Conservation (phyloP, 2,329 filamentous ascomycete species). For the Fusarium agapanthi region DNA sequence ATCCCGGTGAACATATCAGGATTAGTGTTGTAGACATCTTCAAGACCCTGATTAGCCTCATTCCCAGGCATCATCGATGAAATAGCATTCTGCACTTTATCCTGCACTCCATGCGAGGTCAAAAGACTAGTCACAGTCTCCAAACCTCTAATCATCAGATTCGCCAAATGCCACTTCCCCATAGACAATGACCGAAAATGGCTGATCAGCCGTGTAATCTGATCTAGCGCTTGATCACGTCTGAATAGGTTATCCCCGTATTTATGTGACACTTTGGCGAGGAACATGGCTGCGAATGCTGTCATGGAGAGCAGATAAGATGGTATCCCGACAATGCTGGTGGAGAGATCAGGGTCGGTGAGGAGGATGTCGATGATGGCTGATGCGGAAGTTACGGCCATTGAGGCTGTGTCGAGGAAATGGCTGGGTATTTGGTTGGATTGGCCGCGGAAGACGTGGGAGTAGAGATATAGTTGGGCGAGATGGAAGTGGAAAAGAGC, state of each 20-base stretch:
- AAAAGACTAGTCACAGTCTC: slow-evolving; percentile 43
- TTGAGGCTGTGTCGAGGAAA: slow-evolving; percentile 46
- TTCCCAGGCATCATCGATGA: neutral
- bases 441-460: slow-evolving; percentile 52
- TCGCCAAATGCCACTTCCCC: slow-evolving; percentile 56
- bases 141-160: slow-evolving; percentile 56
- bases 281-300: slow-evolving; percentile 61
- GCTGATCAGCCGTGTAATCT: slow-evolving; percentile 50
- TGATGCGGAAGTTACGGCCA: slow-evolving; percentile 50
- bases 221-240: slow-evolving; percentile 47
- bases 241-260: slow-evolving; percentile 52
- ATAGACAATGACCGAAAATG: slow-evolving; percentile 53
- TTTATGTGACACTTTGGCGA: slow-evolving; percentile 57
- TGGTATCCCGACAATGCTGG: slow-evolving; percentile 54
- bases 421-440: slow-evolving; percentile 46
- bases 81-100: neutral
- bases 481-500: slow-evolving; percentile 53
- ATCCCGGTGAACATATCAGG: slow-evolving; percentile 15
- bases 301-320: slow-evolving; percentile 63
- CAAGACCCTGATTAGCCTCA: neutral
- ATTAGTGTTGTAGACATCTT: neutral
- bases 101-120: neutral
- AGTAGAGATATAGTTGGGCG: slow-evolving; percentile 53
- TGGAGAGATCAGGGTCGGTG: slow-evolving; percentile 52
- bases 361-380: slow-evolving; percentile 56